Base-by-base conservation (phyloP, 208 protist species). In the Phytomonas sp. region DNA sequence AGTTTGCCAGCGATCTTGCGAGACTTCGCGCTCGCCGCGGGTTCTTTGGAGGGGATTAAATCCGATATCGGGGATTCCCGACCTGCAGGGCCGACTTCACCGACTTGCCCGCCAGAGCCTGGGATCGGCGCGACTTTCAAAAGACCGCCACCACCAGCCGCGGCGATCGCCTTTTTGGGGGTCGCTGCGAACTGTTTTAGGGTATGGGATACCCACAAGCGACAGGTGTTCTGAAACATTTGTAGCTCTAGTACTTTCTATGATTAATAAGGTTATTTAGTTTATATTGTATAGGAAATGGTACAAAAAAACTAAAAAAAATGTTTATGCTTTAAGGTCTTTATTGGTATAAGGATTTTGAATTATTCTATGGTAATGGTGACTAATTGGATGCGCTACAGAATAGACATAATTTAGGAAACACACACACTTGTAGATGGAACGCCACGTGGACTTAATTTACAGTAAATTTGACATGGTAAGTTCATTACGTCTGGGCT, bases 1-100 rank as follows among this genome's bases (percentile, higher is more conserved):
- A 92, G 69, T 70, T 90, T 92, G 26, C 84, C 81, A 16, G 74
- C 72, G 40, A 65, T 72, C 31, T 49, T 49, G 40, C 40, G 40
- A 19, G 40, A 4, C 40, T 49, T 49, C 19, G 60, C n/a, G 33
- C 37, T 12, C 30, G 40, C 65, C 4, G 65, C n/a, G 7, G 34
- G 40, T 23, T 69, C 65, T 31, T 45, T 69, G 11, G 65, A 16
- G 2, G 40, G 10, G 10, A 49, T 19, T 2, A 12, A 19, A 49
- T 49, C 40, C 10, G 40, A 49, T 49, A 23, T 1, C 10, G 34
- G 34, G 8, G 40, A 49, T 12, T 49, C 40, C 19, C 40, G 10
- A 49, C 10, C 14, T 4, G 40, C 19, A 19, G 40, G 12, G 19
- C 40, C 19, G 14, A 49, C 40, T 19, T 49, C 40, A 49, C 6